Evolutionary conservation across 2,329 filamentous ascomycete species (phyloP), one percentile per base, ranked within the genome.

Genomic region (Claviceps humidiphila): DNA sequence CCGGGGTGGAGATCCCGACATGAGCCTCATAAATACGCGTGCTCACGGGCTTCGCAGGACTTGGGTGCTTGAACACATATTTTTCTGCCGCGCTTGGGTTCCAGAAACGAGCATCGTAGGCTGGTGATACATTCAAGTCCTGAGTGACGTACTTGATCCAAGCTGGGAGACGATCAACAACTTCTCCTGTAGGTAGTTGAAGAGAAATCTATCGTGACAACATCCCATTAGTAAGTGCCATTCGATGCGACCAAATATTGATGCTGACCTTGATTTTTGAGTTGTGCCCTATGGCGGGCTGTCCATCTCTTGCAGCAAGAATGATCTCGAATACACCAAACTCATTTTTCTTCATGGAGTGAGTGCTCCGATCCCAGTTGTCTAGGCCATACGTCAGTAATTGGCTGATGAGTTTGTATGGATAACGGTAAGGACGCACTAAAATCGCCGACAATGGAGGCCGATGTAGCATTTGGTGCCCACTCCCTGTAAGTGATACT

Each of bases 61-160:
- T 79, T 47, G 78, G 62, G 67, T 97, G 80, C 72, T 94, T 90
- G 77, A 95, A 95, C 51, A 79, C 74, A 66, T 97, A 97, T 63
- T 73, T 80, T 63, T 94, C 82, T 41, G 74, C 71, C 48, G 76
- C 68, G 3, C 89, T 89, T 38, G 93, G 93, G 65, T 97, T 96
- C 93, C 93, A 98, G 73, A 98, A 96, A 50, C 89, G 81, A 24
- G 88, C 90, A 66, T 98, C 93, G 68, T 97, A 98, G 26, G 87
- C 84, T 6, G 91, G 89, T 9, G 91, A 97, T 24, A 97, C 83
- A 11, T 73, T 78, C 46, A 97, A 76, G 58, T 98, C 90, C 69
- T 98, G 93, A 0, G 91, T 96, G 50, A 96, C 93, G 62, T 95
- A 89, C 66, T 85, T 95, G 73, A 97, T 97, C 93, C 93, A 98